phyloP scores from a whole-genome alignment of 192 early-diverging fungal genomes.

The Umbelopsis isabellina region DNA sequence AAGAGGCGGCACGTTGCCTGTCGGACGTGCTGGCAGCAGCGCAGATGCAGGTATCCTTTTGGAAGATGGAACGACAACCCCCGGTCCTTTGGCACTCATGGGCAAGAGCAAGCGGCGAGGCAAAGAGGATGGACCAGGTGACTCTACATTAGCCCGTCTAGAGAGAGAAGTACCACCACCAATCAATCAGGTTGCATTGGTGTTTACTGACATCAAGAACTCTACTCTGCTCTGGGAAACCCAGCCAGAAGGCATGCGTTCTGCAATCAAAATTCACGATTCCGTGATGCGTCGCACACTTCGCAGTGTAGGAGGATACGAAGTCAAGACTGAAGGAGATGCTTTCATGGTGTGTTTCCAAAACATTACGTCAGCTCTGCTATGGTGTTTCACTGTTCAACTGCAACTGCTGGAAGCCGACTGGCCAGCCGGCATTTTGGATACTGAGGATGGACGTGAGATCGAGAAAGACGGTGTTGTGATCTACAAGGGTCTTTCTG shows the following conservation, averaged over 20 bases:
- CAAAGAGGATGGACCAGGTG: conserved; percentile 52
- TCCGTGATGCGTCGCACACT: conserved; percentile 80
- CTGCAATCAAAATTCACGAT: conserved; percentile 87
- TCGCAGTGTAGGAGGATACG: conserved; percentile 85
- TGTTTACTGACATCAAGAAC: conserved; percentile 95
- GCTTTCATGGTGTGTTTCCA: conserved; percentile 94
- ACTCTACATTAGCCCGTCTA: conserved; percentile 62
- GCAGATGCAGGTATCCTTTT: conserved; percentile 7
- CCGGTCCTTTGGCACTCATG: conserved; percentile 17
- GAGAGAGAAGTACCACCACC: conserved; percentile 85
- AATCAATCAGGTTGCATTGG: conserved; percentile 78
- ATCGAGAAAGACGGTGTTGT: conserved; percentile 66
- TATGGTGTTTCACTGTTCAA: conserved; percentile 91
- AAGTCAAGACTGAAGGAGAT: conserved; percentile 96
- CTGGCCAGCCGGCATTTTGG: conserved; percentile 87
- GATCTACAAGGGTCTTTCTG: conserved; percentile 85
- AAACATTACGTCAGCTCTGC: conserved; percentile 73
- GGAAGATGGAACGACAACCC: conserved; percentile 24
- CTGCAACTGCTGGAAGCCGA: conserved; percentile 77
- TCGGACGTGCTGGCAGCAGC: conserved; percentile 34
- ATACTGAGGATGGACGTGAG: conserved; percentile 73
- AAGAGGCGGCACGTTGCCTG: conserved; percentile 43
- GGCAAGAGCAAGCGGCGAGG: conserved; percentile 46
- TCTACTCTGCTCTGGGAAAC: conserved; percentile 94
- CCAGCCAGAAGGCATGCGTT: conserved; percentile 78